A percentile compares a stretch with the other conserved stretches of the same genome.
phyloP scores from a whole-genome alignment of 2,329 filamentous ascomycete species.

The Samsoniella hepiali region DNA sequence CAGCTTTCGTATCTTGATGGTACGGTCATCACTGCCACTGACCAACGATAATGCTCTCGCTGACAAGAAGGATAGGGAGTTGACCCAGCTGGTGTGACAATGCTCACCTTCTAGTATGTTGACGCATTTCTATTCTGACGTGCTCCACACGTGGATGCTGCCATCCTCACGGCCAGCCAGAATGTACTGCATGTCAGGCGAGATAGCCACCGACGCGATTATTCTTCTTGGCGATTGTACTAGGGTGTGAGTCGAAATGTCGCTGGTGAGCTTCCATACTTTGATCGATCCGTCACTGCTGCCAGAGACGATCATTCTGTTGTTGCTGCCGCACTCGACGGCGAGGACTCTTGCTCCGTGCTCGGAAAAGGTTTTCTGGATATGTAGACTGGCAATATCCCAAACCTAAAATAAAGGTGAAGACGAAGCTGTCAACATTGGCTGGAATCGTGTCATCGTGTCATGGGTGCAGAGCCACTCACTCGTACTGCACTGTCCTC shows the following conservation, averaged over 20 bases:
- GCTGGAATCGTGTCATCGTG: background rate
- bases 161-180: conserved; percentile 94
- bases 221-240: too few relatives aligned
- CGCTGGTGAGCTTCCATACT: conserved; percentile 66
- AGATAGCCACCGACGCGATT: conserved; percentile 95
- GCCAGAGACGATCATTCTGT: conserved; percentile 89
- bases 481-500: conserved; percentile 86
- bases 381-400: conserved; percentile 80
- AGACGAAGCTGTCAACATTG: background rate
- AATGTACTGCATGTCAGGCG: conserved; percentile 88
- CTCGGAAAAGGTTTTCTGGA: conserved; percentile 86
- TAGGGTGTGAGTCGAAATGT: too few relatives aligned
- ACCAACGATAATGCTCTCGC: conserved; percentile 60
- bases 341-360: conserved; percentile 99
- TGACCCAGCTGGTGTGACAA: conserved; percentile 91
- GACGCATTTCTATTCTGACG: conserved; percentile 30
- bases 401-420: conserved; percentile 62
- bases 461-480: conserved; percentile 36
- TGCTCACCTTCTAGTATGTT: too few relatives aligned
- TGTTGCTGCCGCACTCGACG: conserved; percentile 89
- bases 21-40: conserved; percentile 92
- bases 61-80: conserved; percentile 95
- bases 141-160: conserved; percentile 96
- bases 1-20: conserved; percentile 99
- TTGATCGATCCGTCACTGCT: conserved; percentile 92